Evolutionary conservation across 2,329 filamentous ascomycete species (phyloP).

Genomic region (Coniochaeta prunicola): DNA sequence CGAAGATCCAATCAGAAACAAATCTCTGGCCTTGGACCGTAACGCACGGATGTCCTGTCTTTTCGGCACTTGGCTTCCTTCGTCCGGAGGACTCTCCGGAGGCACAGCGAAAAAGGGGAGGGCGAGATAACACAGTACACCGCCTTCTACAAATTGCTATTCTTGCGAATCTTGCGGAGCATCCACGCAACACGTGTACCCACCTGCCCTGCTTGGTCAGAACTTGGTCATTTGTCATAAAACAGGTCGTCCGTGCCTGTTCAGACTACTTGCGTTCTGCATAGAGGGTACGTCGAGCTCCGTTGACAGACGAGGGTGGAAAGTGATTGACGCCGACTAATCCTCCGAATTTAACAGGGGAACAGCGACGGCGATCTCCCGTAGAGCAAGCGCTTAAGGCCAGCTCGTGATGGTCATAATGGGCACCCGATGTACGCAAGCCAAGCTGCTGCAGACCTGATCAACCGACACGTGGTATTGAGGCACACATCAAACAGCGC

Average conservation of each 20-base stretch:
- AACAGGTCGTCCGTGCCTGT: neutral
- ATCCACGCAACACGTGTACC: neutral
- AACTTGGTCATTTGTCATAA: neutral
- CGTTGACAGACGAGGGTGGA: neutral
- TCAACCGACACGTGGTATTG: neutral
- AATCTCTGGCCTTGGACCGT: neutral
- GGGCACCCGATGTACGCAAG: neutral
- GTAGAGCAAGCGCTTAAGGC: neutral
- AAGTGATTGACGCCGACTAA: no score
- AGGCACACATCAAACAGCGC: neutral
- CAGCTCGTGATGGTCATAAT: neutral
- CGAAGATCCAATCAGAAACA: neutral
- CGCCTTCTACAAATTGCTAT: neutral
- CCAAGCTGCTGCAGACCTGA: neutral
- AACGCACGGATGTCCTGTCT: neutral
- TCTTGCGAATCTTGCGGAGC: neutral
- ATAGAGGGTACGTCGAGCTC: no score
- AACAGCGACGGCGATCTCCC: neutral
- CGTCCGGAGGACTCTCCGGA: neutral
- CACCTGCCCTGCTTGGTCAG: neutral
- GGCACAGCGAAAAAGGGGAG: neutral
- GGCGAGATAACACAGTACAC: neutral
- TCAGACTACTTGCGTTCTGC: no score
- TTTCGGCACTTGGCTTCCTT: neutral
- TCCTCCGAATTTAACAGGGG: neutral